Evolutionary conservation across 768 basidiomycete species (phyloP), one percentile per base, ranked within the genome.

Genomic region (Mycena leptocephala): DNA sequence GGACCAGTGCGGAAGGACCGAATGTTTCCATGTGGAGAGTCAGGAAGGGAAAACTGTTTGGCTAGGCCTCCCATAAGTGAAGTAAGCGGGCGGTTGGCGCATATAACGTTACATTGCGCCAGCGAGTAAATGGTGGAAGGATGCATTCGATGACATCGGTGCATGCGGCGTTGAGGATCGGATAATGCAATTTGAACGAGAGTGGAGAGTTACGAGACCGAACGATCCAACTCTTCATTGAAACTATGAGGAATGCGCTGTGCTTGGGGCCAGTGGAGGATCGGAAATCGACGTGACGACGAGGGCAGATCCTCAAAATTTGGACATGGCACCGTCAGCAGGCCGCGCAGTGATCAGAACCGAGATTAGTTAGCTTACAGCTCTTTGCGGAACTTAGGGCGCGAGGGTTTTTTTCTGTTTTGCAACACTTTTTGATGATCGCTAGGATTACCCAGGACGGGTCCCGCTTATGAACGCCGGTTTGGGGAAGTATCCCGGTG

Each of bases 41-140:
- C 37, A 89, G 81, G 30, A 65, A 72, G 14, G 84, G 83, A 35
- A 86, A 81, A 13, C 78, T 74, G 18, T 76, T 70, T 33, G 81
- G 79, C 18, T 80, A 37, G 5, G 80, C 70, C 33, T 77, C 51
- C 68, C 83, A 83, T 3, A 86, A 73, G 13, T 79, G 67, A 10
- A 72, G 53, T 46, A 86, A 70, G 65, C 79, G 83, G 26, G 79
- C 74, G 39, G 81, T 82, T 1, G 87, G 87, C 33, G 86, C 79
- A 14, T 76, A 70, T 33, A 90, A 79, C n/a, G 85, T 75, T 37
- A 88, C 79, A 70, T 86, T 76, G 61, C 81, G 82, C 87, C 86
- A 89, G 13, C 88, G 86, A 37, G 33, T 14, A 18, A 72, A 62
- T 2, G 71, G 32, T 39, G 56, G 59, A 32, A 79, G 69, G 37